Percentiles rank a stretch among this genome's conserved stretches.
phyloP scores from a whole-genome alignment of 1,284 basidiomycete species.

The Hemileccinum hortonii region DNA sequence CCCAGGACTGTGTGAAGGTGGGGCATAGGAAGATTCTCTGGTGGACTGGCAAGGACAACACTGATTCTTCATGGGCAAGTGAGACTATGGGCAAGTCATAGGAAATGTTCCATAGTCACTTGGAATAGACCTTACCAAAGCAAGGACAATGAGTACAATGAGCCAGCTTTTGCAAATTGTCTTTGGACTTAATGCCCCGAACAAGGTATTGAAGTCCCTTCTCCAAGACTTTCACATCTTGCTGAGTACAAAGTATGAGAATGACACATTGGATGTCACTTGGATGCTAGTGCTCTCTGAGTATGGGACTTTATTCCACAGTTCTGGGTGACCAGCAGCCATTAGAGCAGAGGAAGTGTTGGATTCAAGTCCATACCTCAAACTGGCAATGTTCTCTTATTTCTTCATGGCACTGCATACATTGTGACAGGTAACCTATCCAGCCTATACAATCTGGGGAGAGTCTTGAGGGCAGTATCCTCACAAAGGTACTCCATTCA shows the following conservation, averaged over 20 bases:
- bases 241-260: neutral
- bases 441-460: neutral
- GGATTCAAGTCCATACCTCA: neutral
- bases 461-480: neutral
- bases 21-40: slow-evolving; percentile 1
- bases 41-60: slow-evolving; percentile 6
- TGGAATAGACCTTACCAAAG: slow-evolving; percentile 5
- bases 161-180: slow-evolving; percentile 6
- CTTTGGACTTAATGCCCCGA: neutral
- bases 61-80: slow-evolving; percentile 2
- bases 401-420: too few relatives aligned
- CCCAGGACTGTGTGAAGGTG: neutral
- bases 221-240: neutral
- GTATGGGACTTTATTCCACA: neutral
- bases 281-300: neutral
- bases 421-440: too few relatives aligned
- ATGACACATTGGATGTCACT: neutral
- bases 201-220: neutral
- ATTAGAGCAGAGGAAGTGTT: neutral
- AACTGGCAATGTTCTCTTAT: neutral
- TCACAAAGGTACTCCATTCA: neutral
- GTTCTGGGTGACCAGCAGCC: neutral
- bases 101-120: slow-evolving; percentile 2
- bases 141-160: slow-evolving; percentile 4
- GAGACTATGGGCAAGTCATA: neutral